phyloP scores from a whole-genome alignment of 306 rosid species.

The Ammopiptanthus mongolicus region DNA sequence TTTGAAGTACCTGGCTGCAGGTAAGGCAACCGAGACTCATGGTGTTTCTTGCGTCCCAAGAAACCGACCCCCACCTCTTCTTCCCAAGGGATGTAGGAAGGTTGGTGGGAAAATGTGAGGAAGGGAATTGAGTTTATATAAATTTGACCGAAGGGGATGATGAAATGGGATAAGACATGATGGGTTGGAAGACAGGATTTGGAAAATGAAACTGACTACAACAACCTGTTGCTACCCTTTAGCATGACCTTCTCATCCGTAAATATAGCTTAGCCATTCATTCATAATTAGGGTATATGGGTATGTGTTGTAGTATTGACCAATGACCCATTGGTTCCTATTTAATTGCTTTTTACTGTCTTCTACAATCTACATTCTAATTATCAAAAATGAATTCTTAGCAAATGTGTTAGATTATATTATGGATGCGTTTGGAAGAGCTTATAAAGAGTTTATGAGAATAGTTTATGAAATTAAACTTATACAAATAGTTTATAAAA shows the following conservation, averaged over 20 bases:
- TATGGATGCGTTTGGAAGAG: no score
- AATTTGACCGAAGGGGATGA: neutral
- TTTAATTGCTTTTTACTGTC: neutral
- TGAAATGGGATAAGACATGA: constrained; percentile 7
- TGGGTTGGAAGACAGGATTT: neutral
- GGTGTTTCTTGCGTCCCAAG: constrained; percentile 24
- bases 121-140: constrained; percentile 25
- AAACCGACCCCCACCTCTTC: constrained; percentile 16
- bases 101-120: neutral
- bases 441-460: no score
- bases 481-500: no score
- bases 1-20: constrained; percentile 39
- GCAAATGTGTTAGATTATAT: neutral
- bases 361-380: neutral
- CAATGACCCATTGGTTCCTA: neutral
- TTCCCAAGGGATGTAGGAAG: neutral
- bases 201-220: neutral
- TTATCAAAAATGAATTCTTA: neutral
- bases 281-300: constrained; percentile 28
- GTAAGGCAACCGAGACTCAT: constrained; percentile 72
- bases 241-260: constrained; percentile 24
- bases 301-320: neutral
- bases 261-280: constrained; percentile 31
- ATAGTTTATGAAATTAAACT: no score
- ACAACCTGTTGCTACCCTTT: constrained; percentile 20